phyloP scores from a whole-genome alignment of 805 yeast genomes.

The Naumovozyma dairenensis region DNA sequence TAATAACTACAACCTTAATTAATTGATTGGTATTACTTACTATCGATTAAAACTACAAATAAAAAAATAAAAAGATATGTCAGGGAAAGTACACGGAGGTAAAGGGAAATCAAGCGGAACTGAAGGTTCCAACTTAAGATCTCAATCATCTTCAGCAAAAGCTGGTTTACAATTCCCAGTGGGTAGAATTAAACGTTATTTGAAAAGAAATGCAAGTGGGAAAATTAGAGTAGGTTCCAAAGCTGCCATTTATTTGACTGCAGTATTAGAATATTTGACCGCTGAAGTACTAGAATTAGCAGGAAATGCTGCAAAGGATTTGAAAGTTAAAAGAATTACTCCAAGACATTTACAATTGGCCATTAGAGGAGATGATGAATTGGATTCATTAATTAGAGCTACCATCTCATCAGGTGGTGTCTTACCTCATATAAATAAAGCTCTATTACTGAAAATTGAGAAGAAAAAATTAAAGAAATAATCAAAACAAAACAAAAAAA shows the following conservation, averaged over 20 bases:
- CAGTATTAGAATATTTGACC: constrained; percentile 90
- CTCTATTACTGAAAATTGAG: constrained; percentile 67
- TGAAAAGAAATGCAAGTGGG: constrained; percentile 84
- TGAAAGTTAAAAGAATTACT: constrained; percentile 91
- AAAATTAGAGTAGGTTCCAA: constrained; percentile 83
- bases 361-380: constrained; percentile 96
- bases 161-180: constrained; percentile 97
- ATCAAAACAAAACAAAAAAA: constrained; percentile 3
- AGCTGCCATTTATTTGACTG: constrained; percentile 91
- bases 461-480: constrained; percentile 35
- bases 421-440: constrained; percentile 84
- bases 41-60: no score
- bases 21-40: no score
- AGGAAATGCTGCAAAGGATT: constrained; percentile 95
- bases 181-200: constrained; percentile 95
- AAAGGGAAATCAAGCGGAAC: constrained; percentile 86
- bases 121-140: constrained; percentile 32
- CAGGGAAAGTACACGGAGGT: constrained; percentile 95
- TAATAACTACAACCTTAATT: no score
- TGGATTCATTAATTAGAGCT: constrained; percentile 86
- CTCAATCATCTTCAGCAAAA: constrained; percentile 86
- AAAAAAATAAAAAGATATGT: constrained; percentile 39
- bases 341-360: constrained; percentile 97
- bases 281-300: constrained; percentile 97
- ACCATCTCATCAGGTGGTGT: constrained; percentile 99